Evolutionary conservation across 2,329 filamentous ascomycete species (phyloP).

Genomic region (Hypoxylon sp.): DNA sequence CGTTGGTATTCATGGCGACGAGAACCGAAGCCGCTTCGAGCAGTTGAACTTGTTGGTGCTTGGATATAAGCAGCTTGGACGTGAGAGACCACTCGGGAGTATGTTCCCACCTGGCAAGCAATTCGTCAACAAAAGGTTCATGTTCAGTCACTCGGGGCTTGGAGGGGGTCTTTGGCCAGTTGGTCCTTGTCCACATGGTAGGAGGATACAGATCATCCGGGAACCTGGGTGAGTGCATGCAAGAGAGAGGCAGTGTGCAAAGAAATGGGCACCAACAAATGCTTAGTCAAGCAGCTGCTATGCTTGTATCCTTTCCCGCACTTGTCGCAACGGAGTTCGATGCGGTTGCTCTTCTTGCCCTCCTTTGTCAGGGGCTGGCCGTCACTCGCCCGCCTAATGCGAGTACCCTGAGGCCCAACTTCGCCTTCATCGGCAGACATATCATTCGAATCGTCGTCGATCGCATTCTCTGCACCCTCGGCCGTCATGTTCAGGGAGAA

Average conservation of each 20-base stretch:
- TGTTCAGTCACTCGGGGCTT: slow-evolving; percentile 46
- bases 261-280: slow-evolving; percentile 90
- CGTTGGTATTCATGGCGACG: slow-evolving; percentile 81
- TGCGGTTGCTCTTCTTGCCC: slow-evolving; percentile 81
- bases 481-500: slow-evolving; percentile 62
- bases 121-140: slow-evolving; percentile 52
- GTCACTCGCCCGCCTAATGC: slow-evolving; percentile 79
- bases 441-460: slow-evolving; percentile 75
- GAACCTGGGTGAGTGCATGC: slow-evolving; percentile 44
- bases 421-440: slow-evolving; percentile 67
- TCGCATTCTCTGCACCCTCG: slow-evolving; percentile 69
- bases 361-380: slow-evolving; percentile 85
- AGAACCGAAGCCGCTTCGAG: slow-evolving; percentile 97
- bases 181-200: slow-evolving; percentile 49
- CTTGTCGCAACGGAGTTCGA: slow-evolving; percentile 94
- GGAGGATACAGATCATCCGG: slow-evolving; percentile 43
- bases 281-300: slow-evolving; percentile 99
- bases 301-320: slow-evolving; percentile 99
- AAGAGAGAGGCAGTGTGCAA: slow-evolving; percentile 57
- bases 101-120: slow-evolving; percentile 90
- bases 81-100: slow-evolving; percentile 98
- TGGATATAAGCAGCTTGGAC: slow-evolving; percentile 97
- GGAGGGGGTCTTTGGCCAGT: slow-evolving; percentile 44
- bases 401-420: slow-evolving; percentile 61
- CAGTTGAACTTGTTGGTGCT: slow-evolving; percentile 98